These are phyloP conservation scores for Micractinium sp. DNA, from an alignment of 139 green algal genomes.

Conservation along the genomic window DNA sequence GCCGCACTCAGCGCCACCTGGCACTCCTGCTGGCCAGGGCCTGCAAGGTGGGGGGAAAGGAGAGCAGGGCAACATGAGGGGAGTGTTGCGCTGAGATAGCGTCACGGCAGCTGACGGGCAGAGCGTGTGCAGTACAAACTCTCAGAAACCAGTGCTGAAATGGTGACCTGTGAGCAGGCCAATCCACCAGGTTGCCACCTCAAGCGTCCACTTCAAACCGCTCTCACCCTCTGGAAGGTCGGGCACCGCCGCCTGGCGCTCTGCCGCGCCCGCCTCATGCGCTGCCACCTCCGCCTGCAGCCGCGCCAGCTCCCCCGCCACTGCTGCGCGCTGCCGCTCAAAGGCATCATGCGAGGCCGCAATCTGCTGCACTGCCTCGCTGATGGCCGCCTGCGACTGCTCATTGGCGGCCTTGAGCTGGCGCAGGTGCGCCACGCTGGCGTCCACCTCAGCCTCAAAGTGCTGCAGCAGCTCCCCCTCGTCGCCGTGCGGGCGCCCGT, in stretches of 20 bases:
- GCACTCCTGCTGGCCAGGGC: neutral
- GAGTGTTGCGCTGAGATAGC: neutral
- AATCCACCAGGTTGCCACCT: too few relatives aligned
- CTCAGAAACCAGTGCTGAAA: neutral
- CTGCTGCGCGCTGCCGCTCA: conserved; percentile 8
- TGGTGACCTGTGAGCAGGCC: too few relatives aligned
- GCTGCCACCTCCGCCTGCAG: conserved; percentile 13
- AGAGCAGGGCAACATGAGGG: neutral
- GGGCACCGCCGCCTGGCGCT: neutral
- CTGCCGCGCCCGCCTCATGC: neutral
- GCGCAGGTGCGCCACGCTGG: conserved; percentile 35
- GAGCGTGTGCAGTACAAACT: neutral
- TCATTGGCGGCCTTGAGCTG: conserved; percentile 45
- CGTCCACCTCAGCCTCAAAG: conserved; percentile 44
- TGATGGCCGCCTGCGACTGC: conserved; percentile 2
- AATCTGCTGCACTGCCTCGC: conserved; percentile 7
- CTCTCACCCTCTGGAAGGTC: conserved; percentile 25
- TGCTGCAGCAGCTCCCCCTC: conserved; percentile 51
- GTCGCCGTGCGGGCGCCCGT: conserved; percentile 46
- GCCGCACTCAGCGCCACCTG: conserved; percentile 21
- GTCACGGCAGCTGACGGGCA: neutral
- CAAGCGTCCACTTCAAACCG: neutral
- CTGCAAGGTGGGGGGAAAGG: neutral
- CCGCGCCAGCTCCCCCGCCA: conserved; percentile 4
- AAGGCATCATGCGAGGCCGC: conserved; percentile 4